A percentile compares a stretch with the other conserved stretches of the same genome.
phyloP scores from a whole-genome alignment of 1,139 yeast species.

The Pichia sp. region DNA sequence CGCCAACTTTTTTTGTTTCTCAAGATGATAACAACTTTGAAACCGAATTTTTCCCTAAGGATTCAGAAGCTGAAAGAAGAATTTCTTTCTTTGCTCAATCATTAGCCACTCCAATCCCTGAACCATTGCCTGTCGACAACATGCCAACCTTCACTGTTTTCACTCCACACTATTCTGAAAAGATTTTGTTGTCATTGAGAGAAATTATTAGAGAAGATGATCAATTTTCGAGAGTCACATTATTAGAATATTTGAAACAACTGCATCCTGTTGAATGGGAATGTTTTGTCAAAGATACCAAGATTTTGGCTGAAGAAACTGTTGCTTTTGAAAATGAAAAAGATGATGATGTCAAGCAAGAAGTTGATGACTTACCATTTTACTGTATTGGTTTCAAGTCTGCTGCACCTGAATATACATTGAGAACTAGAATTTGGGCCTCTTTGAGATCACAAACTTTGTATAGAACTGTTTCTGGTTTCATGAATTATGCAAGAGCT shows the following conservation, averaged over 20 bases:
- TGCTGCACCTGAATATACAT: slow-evolving; percentile 44
- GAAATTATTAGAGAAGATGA: slow-evolving; percentile 99
- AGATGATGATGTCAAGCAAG: slow-evolving; percentile 39
- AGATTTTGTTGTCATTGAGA: slow-evolving; percentile 86
- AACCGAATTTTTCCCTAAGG: slow-evolving; percentile 20
- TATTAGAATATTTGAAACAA: slow-evolving; percentile 93
- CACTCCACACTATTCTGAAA: slow-evolving; percentile 97
- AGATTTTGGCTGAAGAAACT: slow-evolving; percentile 90
- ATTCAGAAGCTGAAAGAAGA: slow-evolving; percentile 97
- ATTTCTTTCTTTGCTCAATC: slow-evolving; percentile 98
- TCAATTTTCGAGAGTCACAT: slow-evolving; percentile 93
- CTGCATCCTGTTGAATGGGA: slow-evolving; percentile 99
- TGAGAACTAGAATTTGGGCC: slow-evolving; percentile 52
- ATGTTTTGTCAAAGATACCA: slow-evolving; percentile 96
- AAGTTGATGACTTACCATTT: slow-evolving; percentile 94
- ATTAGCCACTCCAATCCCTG: slow-evolving; percentile 95
- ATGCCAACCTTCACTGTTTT: slow-evolving; percentile 98
- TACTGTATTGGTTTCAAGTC: slow-evolving; percentile 65
- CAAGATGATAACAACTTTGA: slow-evolving; percentile 50
- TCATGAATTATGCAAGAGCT: slow-evolving; percentile 58
- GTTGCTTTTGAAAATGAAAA: slow-evolving; percentile 45
- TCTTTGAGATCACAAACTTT: slow-evolving; percentile 48
- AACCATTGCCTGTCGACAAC: slow-evolving; percentile 96
- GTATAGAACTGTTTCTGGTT: slow-evolving; percentile 47
- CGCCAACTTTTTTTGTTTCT: slow-evolving; percentile 96